phyloP scores from a whole-genome alignment of 352 stramenopile species.

The Phytophthora chlamydospora region DNA sequence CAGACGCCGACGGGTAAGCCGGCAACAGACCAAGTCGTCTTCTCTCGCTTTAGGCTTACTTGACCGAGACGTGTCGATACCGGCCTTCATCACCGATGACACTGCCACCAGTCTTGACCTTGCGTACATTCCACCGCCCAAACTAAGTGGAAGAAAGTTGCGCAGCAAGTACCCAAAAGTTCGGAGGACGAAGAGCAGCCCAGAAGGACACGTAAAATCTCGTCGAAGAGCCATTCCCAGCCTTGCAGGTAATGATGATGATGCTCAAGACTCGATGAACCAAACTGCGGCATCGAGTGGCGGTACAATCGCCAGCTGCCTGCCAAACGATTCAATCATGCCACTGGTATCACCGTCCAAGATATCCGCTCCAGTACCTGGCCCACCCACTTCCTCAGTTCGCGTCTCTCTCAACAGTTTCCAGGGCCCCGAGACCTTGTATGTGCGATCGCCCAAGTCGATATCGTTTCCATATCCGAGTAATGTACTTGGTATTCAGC shows the following conservation, averaged over 20 bases:
- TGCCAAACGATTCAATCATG: constrained; percentile 25
- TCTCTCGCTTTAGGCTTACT: constrained; percentile 15
- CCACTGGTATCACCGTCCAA: constrained; percentile 30
- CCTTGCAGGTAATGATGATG: constrained; percentile 14
- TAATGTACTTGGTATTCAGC: constrained; percentile 23
- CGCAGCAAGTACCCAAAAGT: constrained; percentile 35
- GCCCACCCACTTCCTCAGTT: constrained; percentile 29
- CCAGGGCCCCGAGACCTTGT: constrained; percentile 20
- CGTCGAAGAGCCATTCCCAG: constrained; percentile 23
- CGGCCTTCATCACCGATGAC: constrained; percentile 14
- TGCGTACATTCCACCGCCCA: constrained; percentile 22
- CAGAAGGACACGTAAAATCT: constrained; percentile 31
- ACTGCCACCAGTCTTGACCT: constrained; percentile 21
- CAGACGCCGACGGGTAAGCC: constrained; percentile 24
- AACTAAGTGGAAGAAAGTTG: constrained; percentile 48
- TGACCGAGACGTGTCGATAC: constrained; percentile 20
- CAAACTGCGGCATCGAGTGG: constrained; percentile 1
- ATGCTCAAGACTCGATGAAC: constrained; percentile 1
- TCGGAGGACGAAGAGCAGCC: constrained; percentile 30
- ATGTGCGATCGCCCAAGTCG: constrained; percentile 30
- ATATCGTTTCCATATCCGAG: constrained; percentile 34
- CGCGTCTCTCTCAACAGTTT: constrained; percentile 17
- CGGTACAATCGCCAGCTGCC: not conserved
- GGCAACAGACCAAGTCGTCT: constrained; percentile 24
- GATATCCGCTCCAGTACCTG: constrained; percentile 12